Evolutionary conservation across 192 early-diverging fungal genomes (phyloP).

Genomic region (Gryganskiella cystojenkinii): DNA sequence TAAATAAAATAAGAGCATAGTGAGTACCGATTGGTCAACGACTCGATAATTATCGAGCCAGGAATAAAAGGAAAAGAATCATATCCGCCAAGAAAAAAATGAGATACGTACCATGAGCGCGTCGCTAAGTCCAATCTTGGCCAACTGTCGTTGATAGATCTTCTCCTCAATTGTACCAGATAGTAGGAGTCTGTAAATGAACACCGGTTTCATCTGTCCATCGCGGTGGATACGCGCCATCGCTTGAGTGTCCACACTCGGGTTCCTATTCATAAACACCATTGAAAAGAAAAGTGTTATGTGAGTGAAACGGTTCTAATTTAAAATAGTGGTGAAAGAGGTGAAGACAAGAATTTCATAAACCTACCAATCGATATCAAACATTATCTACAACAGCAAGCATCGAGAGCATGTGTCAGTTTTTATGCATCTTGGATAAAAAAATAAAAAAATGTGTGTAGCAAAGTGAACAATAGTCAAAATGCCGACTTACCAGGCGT

Average conservation of each 20-base stretch:
- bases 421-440: neutral
- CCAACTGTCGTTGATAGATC: slow-evolving; percentile 73
- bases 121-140: slow-evolving; percentile 67
- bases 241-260: slow-evolving; percentile 59
- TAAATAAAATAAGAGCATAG: too few relatives aligned
- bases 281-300: too few relatives aligned
- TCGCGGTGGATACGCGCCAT: slow-evolving; percentile 73
- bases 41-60: neutral
- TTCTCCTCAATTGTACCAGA: slow-evolving; percentile 61
- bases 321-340: too few relatives aligned
- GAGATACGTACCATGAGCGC: slow-evolving; percentile 57
- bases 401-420: neutral
- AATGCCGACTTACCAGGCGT: slow-evolving; percentile 52
- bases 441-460: too few relatives aligned
- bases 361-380: slow-evolving; percentile 72
- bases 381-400: slow-evolving; percentile 44
- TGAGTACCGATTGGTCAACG: too few relatives aligned
- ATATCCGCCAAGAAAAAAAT: neutral
- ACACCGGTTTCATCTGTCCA: slow-evolving; percentile 50
- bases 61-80: neutral
- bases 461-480: neutral
- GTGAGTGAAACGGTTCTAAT: too few relatives aligned
- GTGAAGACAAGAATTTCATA: neutral
- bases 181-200: slow-evolving; percentile 52
- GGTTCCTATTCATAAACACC: slow-evolving; percentile 31